phyloP scores from a whole-genome alignment of 768 basidiomycete species.

The Mycena rosella region DNA sequence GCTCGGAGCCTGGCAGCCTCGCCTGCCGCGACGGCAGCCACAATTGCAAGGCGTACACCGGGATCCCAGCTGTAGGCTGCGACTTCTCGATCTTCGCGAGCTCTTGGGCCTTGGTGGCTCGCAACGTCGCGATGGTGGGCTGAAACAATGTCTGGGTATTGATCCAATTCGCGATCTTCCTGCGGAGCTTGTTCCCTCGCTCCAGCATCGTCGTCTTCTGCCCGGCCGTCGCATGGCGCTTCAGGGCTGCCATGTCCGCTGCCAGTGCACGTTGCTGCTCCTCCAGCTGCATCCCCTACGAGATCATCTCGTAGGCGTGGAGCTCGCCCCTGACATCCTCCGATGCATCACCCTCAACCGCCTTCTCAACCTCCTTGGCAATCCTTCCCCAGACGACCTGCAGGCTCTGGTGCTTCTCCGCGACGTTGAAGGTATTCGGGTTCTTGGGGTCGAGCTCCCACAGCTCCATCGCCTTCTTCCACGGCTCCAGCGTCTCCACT shows the following conservation, averaged over 20 bases:
- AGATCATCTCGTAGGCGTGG: background rate
- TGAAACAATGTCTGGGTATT: background rate
- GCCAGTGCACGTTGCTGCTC: constrained; percentile 7
- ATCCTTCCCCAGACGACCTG: background rate
- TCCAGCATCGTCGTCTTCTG: constrained; percentile 45
- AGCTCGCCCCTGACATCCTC: background rate
- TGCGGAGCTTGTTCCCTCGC: constrained; percentile 39
- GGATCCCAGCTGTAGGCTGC: background rate
- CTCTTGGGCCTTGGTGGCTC: background rate
- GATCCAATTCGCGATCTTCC: constrained; percentile 25
- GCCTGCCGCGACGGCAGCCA: background rate
- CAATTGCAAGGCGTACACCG: background rate
- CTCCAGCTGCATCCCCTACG: constrained; percentile 13
- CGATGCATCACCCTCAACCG: background rate
- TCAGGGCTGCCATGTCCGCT: background rate
- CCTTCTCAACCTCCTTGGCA: background rate
- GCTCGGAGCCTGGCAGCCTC: background rate
- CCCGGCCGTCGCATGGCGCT: constrained; percentile 33
- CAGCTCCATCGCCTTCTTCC: background rate
- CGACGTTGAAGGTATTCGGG: background rate
- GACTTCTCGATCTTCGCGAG: background rate
- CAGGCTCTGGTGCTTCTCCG: background rate
- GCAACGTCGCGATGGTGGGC: background rate
- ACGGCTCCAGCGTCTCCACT: background rate
- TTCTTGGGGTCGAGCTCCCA: background rate